Percentiles rank a stretch among this genome's conserved stretches.
Evolutionary conservation across 1,139 yeast species (phyloP).

Genomic region (Geotrichum europaeum): DNA sequence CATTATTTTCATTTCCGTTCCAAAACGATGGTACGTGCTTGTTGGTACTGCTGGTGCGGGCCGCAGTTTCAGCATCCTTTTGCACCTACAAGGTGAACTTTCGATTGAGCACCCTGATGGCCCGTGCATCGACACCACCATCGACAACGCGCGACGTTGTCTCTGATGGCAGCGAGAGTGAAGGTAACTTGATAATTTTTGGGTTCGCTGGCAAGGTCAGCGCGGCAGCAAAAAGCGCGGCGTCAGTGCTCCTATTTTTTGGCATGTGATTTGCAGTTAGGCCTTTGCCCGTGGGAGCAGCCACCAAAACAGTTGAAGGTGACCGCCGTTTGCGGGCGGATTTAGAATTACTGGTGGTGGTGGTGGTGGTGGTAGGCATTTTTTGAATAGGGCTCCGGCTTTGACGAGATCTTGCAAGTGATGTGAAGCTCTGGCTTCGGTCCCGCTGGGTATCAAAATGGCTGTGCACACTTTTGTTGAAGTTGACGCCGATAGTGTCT

Average conservation of each 20-base stretch:
- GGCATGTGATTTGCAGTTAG: not conserved
- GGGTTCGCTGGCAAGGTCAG: not conserved
- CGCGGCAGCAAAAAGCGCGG: not conserved
- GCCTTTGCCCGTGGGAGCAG: not conserved
- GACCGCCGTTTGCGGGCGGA: not conserved
- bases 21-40: not conserved
- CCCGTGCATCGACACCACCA: conserved; percentile 32
- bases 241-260: not conserved
- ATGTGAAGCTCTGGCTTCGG: not conserved
- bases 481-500: not conserved
- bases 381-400: not conserved
- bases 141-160: conserved; percentile 25
- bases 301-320: conserved; percentile 6
- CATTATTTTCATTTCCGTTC: not conserved
- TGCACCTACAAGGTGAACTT: conserved; percentile 19
- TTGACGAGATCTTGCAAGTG: not conserved
- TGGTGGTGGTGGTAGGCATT: not conserved
- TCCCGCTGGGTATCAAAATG: not conserved
- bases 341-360: no score
- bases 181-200: not conserved
- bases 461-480: not conserved
- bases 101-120: conserved; percentile 30
- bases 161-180: conserved; percentile 20
- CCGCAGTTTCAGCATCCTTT: not conserved
- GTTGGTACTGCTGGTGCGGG: not conserved